These are phyloP conservation scores for Boletus reticuloceps DNA, from an alignment of 768 basidiomycete genomes.

Conservation along the genomic window DNA sequence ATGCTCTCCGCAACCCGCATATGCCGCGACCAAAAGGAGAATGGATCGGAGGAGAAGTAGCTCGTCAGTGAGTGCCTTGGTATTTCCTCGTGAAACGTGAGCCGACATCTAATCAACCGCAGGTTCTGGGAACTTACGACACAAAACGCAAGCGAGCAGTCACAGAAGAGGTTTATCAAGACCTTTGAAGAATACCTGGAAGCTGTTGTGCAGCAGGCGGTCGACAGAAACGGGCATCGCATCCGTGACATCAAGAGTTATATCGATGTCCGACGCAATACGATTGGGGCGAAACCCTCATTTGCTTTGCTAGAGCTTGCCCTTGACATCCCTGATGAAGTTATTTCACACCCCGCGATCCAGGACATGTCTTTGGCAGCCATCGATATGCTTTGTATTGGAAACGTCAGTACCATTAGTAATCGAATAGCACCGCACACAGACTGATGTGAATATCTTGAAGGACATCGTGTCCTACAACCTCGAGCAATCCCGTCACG, in stretches of 20 bases:
- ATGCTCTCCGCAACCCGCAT: slow-evolving; percentile 13
- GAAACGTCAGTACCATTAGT: neutral
- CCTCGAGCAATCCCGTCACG: slow-evolving; percentile 30
- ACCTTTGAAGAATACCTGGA: neutral
- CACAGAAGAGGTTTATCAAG: slow-evolving; percentile 3
- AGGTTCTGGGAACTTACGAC: slow-evolving; percentile 15
- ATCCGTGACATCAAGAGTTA: slow-evolving; percentile 41
- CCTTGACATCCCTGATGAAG: slow-evolving; percentile 37
- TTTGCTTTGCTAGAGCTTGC: slow-evolving; percentile 21
- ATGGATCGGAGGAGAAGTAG: slow-evolving; percentile 13
- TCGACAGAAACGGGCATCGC: slow-evolving; percentile 5
- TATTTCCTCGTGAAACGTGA: neutral
- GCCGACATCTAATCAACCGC: neutral
- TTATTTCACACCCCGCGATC: slow-evolving; percentile 40
- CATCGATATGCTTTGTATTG: too few relatives aligned
- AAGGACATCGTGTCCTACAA: slow-evolving; percentile 34
- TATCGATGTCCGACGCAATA: slow-evolving; percentile 40
- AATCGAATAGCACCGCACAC: too few relatives aligned
- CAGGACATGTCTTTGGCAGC: slow-evolving; percentile 23
- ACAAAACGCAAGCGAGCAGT: slow-evolving; percentile 2
- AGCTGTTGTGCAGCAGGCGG: neutral
- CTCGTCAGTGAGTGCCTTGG: slow-evolving; percentile 11
- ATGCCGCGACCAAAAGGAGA: slow-evolving; percentile 13
- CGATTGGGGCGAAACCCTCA: slow-evolving; percentile 5
- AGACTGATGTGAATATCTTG: too few relatives aligned